Evolutionary conservation across 805 yeast species (phyloP), one percentile per base, ranked within the genome.

Genomic region (Grigorovia transvaalensis): DNA sequence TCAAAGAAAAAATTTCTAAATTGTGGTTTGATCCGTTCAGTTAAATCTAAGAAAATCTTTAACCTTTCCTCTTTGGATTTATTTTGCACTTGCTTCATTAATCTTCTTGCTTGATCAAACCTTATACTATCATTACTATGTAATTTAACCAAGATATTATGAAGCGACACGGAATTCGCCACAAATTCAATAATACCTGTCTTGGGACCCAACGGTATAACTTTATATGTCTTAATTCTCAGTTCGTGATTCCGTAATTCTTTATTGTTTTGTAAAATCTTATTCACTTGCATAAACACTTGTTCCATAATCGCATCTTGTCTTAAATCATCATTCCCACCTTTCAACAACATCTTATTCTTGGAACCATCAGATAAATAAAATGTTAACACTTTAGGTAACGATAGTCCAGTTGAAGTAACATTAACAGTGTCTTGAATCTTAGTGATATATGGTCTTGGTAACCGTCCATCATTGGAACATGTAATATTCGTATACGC

Each of bases 281-380:
- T 67, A 61, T 90, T 89, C 15, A 89, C 96, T 60, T 89, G 87
- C 19, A 77, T 84, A 66, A 95, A 93, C 1, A 91, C 98, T 64
- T 93, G 98, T 65, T 91, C 95, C 99, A 93, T 95, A 52, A 93
- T 88, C 0, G 96, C 86, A 69, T 93, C 99, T 68, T 95, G 99
- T 49, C 98, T 72, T 50, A 93, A 71, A 68, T 93, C 99, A 68
- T 93, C 99, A 9, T 87, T 77, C 6, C 95, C 89, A 27, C 88
- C 88, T 63, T 93, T 93, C 57, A 90, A 69, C 18, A 93, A 71
- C 62, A 84, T 75, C 51, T 73, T 79, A 53, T 79, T 83, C 0
- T 52, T 59, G 0, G 66, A 56, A 0, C 98, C 98, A 59, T 81
- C 76, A 0, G 82, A 73, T 15, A 82, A 66, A 0, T 47, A 49